Evolutionary conservation across 371 early-diverging fungal genomes (phyloP).

Genomic region (Rhizopus sp.): DNA sequence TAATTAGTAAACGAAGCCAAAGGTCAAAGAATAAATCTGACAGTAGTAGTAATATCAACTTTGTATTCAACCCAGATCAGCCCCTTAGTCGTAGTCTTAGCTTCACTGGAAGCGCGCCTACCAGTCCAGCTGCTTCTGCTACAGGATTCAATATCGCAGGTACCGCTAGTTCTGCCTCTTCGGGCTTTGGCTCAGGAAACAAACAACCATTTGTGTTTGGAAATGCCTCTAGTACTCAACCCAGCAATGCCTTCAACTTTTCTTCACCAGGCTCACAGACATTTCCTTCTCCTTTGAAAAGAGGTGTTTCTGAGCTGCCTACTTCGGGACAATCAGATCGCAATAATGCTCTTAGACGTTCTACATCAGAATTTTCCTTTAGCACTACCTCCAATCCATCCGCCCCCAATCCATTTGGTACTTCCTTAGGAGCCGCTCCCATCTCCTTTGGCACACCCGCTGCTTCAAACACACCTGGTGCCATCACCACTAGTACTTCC

Average conservation of each 20-base stretch:
- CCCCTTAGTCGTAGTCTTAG: slow-evolving; percentile 2
- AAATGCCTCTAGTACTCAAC: neutral
- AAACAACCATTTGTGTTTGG: neutral
- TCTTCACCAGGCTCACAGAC: neutral
- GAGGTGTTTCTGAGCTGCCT: slow-evolving; percentile 8
- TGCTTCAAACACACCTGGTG: neutral
- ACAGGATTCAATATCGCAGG: slow-evolving; percentile 10
- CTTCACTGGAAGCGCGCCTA: slow-evolving; percentile 12
- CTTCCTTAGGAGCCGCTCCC: neutral
- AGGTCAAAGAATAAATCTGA: slow-evolving; percentile 21
- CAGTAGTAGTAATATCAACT: slow-evolving; percentile 14
- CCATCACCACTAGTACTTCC: neutral
- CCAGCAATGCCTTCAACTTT: slow-evolving; percentile 11
- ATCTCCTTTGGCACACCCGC: slow-evolving; percentile 1
- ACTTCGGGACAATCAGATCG: slow-evolving; percentile 2
- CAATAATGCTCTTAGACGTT: slow-evolving; percentile 7
- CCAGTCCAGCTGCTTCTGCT: slow-evolving; percentile 12
- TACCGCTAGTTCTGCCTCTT: slow-evolving; percentile 1
- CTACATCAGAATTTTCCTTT: slow-evolving; percentile 10
- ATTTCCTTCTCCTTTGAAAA: slow-evolving; percentile 4
- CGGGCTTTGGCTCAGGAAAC: slow-evolving; percentile 7
- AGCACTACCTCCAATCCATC: neutral
- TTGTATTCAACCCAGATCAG: slow-evolving; percentile 14
- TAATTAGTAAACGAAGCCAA: slow-evolving; percentile 17
- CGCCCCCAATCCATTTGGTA: neutral